A percentile compares a stretch with the other conserved stretches of the same genome.
These are phyloP conservation scores for Nissolia schottii DNA, from an alignment of 306 rosid species.

Conservation along the genomic window DNA sequence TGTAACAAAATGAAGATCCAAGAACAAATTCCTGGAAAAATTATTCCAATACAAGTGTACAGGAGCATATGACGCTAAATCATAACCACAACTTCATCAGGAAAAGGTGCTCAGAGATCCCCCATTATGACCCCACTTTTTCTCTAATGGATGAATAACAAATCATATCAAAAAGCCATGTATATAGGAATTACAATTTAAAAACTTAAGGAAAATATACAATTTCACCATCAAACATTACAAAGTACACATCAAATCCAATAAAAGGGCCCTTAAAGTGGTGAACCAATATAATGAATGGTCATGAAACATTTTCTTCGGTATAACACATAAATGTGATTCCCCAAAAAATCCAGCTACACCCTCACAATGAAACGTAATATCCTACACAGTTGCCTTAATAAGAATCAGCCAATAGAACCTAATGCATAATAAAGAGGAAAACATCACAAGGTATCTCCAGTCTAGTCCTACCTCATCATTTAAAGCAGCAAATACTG, in stretches of 20 bases:
- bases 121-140: neutral
- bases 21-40: conserved; percentile 21
- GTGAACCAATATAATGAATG: neutral
- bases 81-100: neutral
- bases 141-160: neutral
- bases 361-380: conserved; percentile 6
- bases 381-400: neutral
- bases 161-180: neutral
- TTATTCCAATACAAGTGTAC: conserved; percentile 16
- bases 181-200: neutral
- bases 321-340: neutral
- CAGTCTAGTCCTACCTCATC: conserved; percentile 65
- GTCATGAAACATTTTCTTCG: neutral
- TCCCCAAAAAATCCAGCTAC: conserved; percentile 5
- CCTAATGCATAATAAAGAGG: conserved; percentile 4
- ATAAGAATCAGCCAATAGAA: conserved; percentile 1
- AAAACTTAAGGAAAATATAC: conserved; percentile 10
- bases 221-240: neutral
- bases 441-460: conserved; percentile 4
- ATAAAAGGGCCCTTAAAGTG: neutral
- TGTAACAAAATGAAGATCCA: conserved; percentile 18
- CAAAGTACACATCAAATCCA: neutral
- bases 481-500: conserved; percentile 90
- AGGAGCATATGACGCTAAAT: neutral
- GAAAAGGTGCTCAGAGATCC: neutral